Conservation (phyloP, 2,329 filamentous ascomycete species). For the Pseudocercospora vitis region DNA sequence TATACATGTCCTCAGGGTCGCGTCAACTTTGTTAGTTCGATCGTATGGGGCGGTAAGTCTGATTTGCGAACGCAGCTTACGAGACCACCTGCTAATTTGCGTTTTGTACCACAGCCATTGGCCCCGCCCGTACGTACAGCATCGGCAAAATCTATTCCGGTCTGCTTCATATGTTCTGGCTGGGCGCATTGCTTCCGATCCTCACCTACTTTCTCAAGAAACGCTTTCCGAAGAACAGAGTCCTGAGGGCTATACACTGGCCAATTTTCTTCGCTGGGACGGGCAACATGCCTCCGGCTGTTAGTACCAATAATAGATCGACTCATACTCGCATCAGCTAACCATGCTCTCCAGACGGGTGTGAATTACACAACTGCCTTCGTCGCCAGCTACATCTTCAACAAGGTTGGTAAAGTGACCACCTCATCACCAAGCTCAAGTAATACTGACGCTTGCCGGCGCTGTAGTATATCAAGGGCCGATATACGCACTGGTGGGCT, state of each 20-base stretch:
- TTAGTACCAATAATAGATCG: neutral
- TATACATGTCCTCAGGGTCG: constrained; percentile 6
- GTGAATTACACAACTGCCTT: constrained; percentile 6
- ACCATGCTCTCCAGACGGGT: neutral
- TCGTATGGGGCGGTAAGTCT: constrained; percentile 1
- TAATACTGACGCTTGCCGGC: neutral
- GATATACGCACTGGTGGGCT: constrained; percentile 3
- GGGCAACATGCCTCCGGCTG: constrained; percentile 5
- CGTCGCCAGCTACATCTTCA: constrained; percentile 3
- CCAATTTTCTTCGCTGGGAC: constrained; percentile 5
- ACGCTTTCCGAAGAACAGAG: neutral
- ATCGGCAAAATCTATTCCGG: constrained; percentile 5
- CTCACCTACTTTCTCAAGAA: neutral
- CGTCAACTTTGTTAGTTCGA: neutral
- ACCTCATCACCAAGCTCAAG: no score
- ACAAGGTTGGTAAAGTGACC: neutral
- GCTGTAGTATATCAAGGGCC: neutral
- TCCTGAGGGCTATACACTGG: constrained; percentile 1
- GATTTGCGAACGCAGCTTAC: no score
- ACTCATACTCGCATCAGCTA: neutral
- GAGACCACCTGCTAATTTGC: no score
- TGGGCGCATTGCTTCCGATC: neutral
- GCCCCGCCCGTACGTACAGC: constrained; percentile 6
- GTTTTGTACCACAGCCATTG: no score
- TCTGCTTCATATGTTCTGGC: constrained; percentile 5